These are phyloP conservation scores for Claviceps sp. DNA, from an alignment of 2,329 filamentous ascomycete species.

Conservation along the genomic window DNA sequence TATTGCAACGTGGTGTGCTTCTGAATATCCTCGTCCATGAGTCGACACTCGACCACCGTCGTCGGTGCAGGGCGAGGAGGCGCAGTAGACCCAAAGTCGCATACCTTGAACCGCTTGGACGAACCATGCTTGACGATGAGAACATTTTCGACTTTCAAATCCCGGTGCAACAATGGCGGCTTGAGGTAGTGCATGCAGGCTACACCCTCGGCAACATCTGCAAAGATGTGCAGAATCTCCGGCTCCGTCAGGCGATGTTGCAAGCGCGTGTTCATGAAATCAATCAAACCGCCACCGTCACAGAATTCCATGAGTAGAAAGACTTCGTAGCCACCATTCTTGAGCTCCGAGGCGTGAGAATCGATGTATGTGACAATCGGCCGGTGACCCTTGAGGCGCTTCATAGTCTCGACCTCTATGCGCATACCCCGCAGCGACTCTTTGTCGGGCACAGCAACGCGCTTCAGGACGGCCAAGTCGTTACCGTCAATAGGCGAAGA, in stretches of 20 bases:
- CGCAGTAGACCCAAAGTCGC: slow-evolving; percentile 92
- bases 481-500: slow-evolving; percentile 64
- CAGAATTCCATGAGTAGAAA: slow-evolving; percentile 98
- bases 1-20: slow-evolving; percentile 96
- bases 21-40: slow-evolving; percentile 95
- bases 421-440: slow-evolving; percentile 90
- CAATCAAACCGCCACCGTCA: slow-evolving; percentile 85
- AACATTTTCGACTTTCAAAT: slow-evolving; percentile 96
- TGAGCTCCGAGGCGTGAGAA: slow-evolving; percentile 89
- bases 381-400: slow-evolving; percentile 91
- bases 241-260: slow-evolving; percentile 95
- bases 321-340: slow-evolving; percentile 90
- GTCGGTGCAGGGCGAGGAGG: slow-evolving; percentile 72
- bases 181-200: slow-evolving; percentile 99
- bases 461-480: slow-evolving; percentile 76
- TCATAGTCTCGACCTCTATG: slow-evolving; percentile 99
- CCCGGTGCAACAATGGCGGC: slow-evolving; percentile 80
- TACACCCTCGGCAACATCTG: slow-evolving; percentile 88
- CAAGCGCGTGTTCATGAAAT: slow-evolving; percentile 98
- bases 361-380: slow-evolving; percentile 98
- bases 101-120: slow-evolving; percentile 80
- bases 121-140: slow-evolving; percentile 61
- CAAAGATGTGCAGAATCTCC: slow-evolving; percentile 94
- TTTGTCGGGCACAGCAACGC: slow-evolving; percentile 94
- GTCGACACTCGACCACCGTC: slow-evolving; percentile 73